Evolutionary conservation across 768 basidiomycete species (phyloP).

Genomic region (Lentinula edodes): DNA sequence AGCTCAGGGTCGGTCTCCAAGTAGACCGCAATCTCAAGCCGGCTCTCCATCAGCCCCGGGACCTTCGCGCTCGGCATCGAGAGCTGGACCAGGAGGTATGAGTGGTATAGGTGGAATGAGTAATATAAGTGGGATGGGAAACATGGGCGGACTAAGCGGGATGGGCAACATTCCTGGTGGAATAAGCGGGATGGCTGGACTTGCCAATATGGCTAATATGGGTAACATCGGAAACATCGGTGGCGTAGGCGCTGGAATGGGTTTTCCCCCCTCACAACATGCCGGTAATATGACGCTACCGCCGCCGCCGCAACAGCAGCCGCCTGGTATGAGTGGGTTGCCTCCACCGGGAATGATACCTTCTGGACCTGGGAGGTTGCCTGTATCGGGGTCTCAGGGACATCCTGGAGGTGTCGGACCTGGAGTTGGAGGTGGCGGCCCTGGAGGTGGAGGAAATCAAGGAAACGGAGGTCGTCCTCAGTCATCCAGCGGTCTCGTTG

Average conservation of each 20-base stretch:
- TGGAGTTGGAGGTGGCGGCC: background rate
- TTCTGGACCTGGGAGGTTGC: too few species aligned
- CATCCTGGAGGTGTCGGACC: background rate
- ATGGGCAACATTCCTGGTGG: too few species aligned
- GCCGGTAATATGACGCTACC: too few species aligned
- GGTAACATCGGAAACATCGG: too few species aligned
- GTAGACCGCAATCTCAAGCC: conserved; percentile 58
- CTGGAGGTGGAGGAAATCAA: background rate
- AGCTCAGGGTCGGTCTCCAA: conserved; percentile 27
- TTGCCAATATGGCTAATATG: too few species aligned
- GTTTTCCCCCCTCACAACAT: too few species aligned
- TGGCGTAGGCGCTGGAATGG: too few species aligned
- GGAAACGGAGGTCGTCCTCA: background rate
- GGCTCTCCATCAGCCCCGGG: conserved; percentile 25
- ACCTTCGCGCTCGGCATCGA: conserved; percentile 46
- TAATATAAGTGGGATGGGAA: background rate
- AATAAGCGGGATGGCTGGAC: too few species aligned
- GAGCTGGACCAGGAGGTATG: conserved; percentile 21
- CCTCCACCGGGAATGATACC: too few species aligned
- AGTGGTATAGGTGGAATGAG: background rate
- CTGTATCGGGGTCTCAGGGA: background rate
- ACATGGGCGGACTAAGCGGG: background rate
- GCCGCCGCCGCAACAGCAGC: too few species aligned
- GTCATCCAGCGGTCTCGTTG: background rate
- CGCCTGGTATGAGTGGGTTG: too few species aligned